Evolutionary conservation across 352 stramenopile species (phyloP), one percentile per base, ranked within the genome.

Genomic region (Phytophthora pistaciae): DNA sequence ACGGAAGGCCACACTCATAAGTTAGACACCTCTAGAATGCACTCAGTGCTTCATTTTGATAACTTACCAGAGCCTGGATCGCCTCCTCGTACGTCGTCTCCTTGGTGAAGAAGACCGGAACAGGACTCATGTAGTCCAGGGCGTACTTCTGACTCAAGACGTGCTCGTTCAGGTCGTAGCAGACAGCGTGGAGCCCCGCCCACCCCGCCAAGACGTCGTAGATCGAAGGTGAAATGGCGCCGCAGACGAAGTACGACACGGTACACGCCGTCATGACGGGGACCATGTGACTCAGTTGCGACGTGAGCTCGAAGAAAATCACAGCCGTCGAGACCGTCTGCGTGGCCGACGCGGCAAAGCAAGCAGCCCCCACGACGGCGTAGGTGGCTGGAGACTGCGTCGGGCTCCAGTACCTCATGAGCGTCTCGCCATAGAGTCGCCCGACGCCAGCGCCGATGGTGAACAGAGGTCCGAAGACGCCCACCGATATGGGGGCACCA

Each of bases 331-430:
- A 98, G 16, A 98, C 90, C 0, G 95, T 97, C 53, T 96, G 79
- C 3, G 96, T 98, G 11, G 95, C 94, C 7, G 92, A 97, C 2
- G 93, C 92, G 1, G 93, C 79, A 68, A 98, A 97, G 64, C 91
- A 95, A 16, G 95, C 94, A 3, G 95, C 96, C 0, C 95, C 96
- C 16, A 98, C 93, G 16, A 99, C 87, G 0, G 94, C 91, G 52
- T 98, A 98, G 20, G 89, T 93, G 0, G 88, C 87, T 13, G 88
- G 86, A 1, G 86, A 93, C 59, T 95, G 86, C 3, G 82, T 85
- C 18, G 87, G 84, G 48, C 81, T 93, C 82, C 87, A 94, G 64
- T 92, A 90, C 49, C 83, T 87, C 76, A 92, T 89, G 1, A 97
- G 74, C 5, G 87, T 90, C 75, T 97, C 91, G 27, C 91, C 91